These are phyloP conservation scores for Lentinula edodes DNA, from an alignment of 768 basidiomycete genomes.

Conservation along the genomic window DNA sequence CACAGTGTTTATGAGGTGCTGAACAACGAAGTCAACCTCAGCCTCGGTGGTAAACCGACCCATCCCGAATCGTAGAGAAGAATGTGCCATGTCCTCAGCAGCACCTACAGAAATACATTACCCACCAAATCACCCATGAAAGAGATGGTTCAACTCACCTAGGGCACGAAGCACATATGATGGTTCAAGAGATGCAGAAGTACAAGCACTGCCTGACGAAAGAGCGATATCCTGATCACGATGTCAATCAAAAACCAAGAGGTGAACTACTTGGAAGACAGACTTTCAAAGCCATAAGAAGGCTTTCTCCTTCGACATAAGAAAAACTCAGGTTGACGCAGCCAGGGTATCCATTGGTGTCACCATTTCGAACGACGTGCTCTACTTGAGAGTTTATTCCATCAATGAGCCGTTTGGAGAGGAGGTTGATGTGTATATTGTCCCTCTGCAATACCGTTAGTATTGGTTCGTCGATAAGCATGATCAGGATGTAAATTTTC, in stretches of 20 bases:
- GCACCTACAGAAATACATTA: constrained; percentile 47
- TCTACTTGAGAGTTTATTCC: constrained; percentile 82
- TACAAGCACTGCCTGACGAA: constrained; percentile 97
- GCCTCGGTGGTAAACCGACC: constrained; percentile 97
- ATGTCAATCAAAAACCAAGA: neutral
- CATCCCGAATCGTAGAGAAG: constrained; percentile 94
- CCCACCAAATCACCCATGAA: neutral
- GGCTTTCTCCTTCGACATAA: constrained; percentile 95
- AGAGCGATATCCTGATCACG: constrained; percentile 80
- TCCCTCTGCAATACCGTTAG: constrained; percentile 53
- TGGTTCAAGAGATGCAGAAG: constrained; percentile 96
- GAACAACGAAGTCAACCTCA: constrained; percentile 91
- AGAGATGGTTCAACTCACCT: constrained; percentile 36
- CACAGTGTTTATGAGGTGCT: constrained; percentile 84
- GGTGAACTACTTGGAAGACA: constrained; percentile 9
- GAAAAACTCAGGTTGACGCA: constrained; percentile 95
- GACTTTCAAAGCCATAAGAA: constrained; percentile 97
- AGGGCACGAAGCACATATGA: constrained; percentile 97
- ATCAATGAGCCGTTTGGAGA: constrained; percentile 77
- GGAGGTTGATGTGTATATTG: constrained; percentile 60
- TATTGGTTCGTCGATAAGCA: constrained; percentile 9
- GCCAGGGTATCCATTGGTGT: constrained; percentile 86
- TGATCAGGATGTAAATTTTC: constrained; percentile 29
- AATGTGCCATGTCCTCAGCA: constrained; percentile 99
- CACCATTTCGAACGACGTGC: constrained; percentile 92